Percentiles rank a stretch among this genome's conserved stretches.
These are phyloP conservation scores for Carex arenaria DNA, from an alignment of 202 grass and related monocot genomes.

Conservation along the genomic window DNA sequence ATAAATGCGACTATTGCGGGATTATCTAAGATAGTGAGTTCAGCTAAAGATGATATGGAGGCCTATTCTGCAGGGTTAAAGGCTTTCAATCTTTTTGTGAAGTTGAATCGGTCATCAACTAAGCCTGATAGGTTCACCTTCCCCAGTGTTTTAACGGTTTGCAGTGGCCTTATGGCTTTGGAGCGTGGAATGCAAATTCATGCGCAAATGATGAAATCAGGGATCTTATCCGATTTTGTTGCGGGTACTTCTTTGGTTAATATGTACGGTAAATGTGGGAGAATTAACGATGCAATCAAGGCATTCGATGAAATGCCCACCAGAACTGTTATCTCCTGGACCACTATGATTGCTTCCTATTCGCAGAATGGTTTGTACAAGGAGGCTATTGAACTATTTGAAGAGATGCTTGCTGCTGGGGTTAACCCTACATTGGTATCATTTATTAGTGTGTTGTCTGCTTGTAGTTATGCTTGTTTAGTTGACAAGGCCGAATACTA, in stretches of 20 bases:
- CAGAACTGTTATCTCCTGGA: constrained; percentile 71
- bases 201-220: constrained; percentile 61
- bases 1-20: constrained; percentile 77
- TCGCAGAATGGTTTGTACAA: constrained; percentile 63
- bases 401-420: constrained; percentile 72
- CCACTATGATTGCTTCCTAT: constrained; percentile 77
- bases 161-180: constrained; percentile 69
- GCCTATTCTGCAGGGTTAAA: constrained; percentile 49
- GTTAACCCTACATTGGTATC: constrained; percentile 68
- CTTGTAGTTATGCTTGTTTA: constrained; percentile 71
- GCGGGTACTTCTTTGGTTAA: constrained; percentile 70
- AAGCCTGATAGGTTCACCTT: constrained; percentile 77
- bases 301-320: constrained; percentile 67
- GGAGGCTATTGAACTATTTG: constrained; percentile 74
- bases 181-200: constrained; percentile 80
- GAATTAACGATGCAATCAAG: constrained; percentile 52
- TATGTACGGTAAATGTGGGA: constrained; percentile 91
- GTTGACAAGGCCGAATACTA: constrained; percentile 62
- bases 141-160: constrained; percentile 69
- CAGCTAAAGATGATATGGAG: constrained; percentile 58
- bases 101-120: constrained; percentile 50
- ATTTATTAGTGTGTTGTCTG: constrained; percentile 80
- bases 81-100: constrained; percentile 59
- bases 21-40: constrained; percentile 59
- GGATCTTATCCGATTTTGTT: constrained; percentile 73